Conservation (phyloP, 306 rosid species). For the Fragaria iinumae region DNA sequence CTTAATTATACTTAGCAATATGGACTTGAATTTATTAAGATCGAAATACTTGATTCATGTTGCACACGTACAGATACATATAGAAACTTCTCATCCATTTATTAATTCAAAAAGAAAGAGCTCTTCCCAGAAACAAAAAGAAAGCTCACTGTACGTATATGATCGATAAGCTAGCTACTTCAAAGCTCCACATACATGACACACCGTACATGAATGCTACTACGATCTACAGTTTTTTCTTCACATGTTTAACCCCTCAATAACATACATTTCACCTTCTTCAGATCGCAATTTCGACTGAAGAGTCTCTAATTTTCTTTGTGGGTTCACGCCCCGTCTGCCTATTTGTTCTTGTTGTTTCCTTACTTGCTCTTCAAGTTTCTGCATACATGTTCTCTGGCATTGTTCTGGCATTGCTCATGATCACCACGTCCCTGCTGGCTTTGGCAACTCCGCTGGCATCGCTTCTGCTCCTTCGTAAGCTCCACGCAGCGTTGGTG, state of each 20-base stretch:
- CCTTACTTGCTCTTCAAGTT: background rate
- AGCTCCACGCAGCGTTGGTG: slow-evolving; percentile 6
- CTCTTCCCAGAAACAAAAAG: background rate
- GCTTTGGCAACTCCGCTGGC: background rate
- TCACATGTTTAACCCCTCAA: background rate
- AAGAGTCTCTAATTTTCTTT: background rate
- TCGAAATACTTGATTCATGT: background rate
- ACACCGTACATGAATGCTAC: background rate
- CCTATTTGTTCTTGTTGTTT: background rate
- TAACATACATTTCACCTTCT: background rate
- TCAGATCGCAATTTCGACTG: background rate
- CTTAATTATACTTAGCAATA: no score
- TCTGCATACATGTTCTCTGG: background rate
- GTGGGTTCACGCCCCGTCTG: background rate
- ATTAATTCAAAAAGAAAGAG: background rate
- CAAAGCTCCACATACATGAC: background rate
- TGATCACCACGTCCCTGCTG: background rate
- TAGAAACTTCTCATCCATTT: background rate
- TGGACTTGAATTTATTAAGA: no score
- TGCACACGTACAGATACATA: background rate
- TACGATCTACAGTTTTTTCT: background rate
- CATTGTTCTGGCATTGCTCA: background rate
- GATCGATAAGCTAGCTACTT: background rate
- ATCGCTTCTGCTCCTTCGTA: background rate
- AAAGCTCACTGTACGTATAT: background rate